Evolutionary conservation across 2,329 filamentous ascomycete species (phyloP).

Genomic region (Cladosporium halotolerans): DNA sequence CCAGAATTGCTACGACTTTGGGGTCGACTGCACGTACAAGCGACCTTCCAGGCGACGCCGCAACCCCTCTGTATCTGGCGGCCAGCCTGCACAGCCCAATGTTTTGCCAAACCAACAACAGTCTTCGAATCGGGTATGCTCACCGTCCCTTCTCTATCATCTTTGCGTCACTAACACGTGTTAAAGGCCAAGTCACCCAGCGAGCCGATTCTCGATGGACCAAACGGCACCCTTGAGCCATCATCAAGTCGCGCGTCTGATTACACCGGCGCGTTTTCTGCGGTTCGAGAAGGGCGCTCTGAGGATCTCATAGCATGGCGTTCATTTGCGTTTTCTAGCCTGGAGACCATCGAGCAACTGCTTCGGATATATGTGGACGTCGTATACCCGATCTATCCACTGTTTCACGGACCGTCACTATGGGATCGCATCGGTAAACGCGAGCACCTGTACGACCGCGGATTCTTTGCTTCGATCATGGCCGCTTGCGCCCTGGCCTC

Average conservation of each 20-base stretch:
- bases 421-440: conserved; percentile 34
- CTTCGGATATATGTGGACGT: conserved; percentile 48
- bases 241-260: conserved; percentile 12
- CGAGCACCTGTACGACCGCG: conserved; percentile 39
- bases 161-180: not conserved
- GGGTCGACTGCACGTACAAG: conserved; percentile 44
- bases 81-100: conserved; percentile 19
- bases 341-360: conserved; percentile 34
- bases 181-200: conserved; percentile 4
- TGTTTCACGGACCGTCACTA: conserved; percentile 46
- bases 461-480: conserved; percentile 47
- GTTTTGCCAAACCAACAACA: conserved; percentile 19
- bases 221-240: not conserved
- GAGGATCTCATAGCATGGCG: conserved; percentile 33
- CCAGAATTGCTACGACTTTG: conserved; percentile 47
- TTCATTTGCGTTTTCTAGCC: conserved; percentile 36
- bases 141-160: not conserved
- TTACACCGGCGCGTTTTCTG: conserved; percentile 17
- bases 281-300: conserved; percentile 20
- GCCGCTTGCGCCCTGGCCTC: conserved; percentile 46
- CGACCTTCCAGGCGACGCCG: conserved; percentile 37
- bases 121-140: not conserved
- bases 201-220: not conserved
- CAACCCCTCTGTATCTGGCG: conserved; percentile 16
- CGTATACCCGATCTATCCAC: conserved; percentile 49